phyloP scores from a whole-genome alignment of 2,329 filamentous ascomycete genomes.

The Chalara sp. region DNA sequence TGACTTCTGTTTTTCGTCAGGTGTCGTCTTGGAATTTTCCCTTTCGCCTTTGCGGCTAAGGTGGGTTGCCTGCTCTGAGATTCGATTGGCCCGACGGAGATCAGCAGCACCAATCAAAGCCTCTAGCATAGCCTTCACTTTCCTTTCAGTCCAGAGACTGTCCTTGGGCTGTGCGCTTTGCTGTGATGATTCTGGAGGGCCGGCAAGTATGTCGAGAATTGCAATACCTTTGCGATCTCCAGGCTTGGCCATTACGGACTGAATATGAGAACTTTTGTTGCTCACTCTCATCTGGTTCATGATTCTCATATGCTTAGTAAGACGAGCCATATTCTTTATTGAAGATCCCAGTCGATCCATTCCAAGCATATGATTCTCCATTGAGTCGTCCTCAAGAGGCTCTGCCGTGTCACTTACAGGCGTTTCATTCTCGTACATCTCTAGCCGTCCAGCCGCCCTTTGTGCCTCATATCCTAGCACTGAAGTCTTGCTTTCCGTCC shows the following conservation, averaged over 20 bases:
- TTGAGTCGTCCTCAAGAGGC: slow-evolving; percentile 29
- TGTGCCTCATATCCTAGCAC: slow-evolving; percentile 51
- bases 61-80: neutral
- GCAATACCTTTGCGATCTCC: neutral
- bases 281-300: neutral
- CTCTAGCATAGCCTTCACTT: slow-evolving; percentile 50
- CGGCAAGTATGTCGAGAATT: neutral
- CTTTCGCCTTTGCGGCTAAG: neutral
- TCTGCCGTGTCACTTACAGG: slow-evolving; percentile 35
- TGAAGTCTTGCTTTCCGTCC: slow-evolving; percentile 40
- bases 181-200: neutral
- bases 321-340: neutral
- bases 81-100: slow-evolving; percentile 16
- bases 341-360: neutral
- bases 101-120: slow-evolving; percentile 46
- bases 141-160: slow-evolving; percentile 49
- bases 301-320: neutral
- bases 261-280: neutral
- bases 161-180: neutral
- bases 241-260: neutral
- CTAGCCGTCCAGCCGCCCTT: slow-evolving; percentile 46
- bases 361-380: neutral
- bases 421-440: slow-evolving; percentile 41
- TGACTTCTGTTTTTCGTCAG: slow-evolving; percentile 7
- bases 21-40: slow-evolving; percentile 23